Evolutionary conservation across 164 flowering plant genomes (phyloP).

Genomic region (Liquidambar formosana): DNA sequence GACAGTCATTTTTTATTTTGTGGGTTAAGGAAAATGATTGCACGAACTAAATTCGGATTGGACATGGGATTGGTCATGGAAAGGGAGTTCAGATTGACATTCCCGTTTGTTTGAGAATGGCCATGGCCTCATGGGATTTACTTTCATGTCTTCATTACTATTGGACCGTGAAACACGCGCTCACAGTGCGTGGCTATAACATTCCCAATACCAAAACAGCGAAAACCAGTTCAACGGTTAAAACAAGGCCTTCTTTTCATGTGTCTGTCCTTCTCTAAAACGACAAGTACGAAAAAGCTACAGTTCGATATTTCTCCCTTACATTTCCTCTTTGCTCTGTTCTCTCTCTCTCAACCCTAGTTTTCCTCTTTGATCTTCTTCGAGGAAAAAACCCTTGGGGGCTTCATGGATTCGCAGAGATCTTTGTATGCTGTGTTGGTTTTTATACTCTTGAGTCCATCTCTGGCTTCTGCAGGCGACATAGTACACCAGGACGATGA

Average conservation of each 20-base stretch:
- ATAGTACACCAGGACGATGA: conserved; percentile 45
- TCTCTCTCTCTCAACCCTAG: neutral
- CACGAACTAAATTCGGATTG: too few relatives aligned
- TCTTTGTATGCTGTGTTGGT: neutral
- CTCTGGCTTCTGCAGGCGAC: conserved; percentile 36
- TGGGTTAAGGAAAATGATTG: too few relatives aligned
- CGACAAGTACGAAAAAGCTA: neutral
- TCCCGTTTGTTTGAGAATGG: too few relatives aligned
- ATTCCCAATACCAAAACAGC: neutral
- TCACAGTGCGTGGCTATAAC: neutral
- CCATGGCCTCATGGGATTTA: too few relatives aligned
- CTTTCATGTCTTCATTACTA: neutral
- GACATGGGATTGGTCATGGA: too few relatives aligned
- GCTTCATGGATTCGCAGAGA: conserved; percentile 19
- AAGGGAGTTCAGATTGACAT: too few relatives aligned
- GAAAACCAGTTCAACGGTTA: conserved; percentile 2
- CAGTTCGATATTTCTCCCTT: neutral
- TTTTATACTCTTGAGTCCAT: conserved; percentile 9
- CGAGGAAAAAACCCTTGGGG: neutral
- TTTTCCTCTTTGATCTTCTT: neutral
- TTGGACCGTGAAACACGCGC: neutral
- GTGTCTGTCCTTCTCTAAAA: neutral
- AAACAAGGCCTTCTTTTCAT: neutral
- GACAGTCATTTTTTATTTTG: too few relatives aligned
- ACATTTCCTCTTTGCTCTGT: neutral